Evolutionary conservation across 2,329 filamentous ascomycete genomes (phyloP).

Genomic region (Phoma sp.): DNA sequence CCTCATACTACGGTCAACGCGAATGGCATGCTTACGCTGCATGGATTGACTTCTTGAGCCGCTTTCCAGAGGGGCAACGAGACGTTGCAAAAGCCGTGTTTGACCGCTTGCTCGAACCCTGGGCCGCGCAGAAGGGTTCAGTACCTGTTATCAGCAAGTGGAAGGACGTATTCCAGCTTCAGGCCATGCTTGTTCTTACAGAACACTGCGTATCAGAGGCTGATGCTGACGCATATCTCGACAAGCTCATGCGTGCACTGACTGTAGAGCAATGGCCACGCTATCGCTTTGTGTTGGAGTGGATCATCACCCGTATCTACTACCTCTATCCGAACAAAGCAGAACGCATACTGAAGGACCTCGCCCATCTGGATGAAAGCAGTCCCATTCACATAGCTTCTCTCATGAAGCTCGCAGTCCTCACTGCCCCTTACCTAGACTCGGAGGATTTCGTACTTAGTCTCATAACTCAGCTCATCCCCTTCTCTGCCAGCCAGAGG

Average conservation of each 20-base stretch:
- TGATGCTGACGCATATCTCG: conserved; percentile 44
- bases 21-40: conserved; percentile 54
- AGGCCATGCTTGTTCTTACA: conserved; percentile 53
- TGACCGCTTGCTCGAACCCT: conserved; percentile 49
- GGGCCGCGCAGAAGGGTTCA: conserved; percentile 52
- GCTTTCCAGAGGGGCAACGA: conserved; percentile 41
- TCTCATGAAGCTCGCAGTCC: conserved; percentile 55
- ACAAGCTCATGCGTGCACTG: conserved; percentile 50
- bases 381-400: conserved; percentile 57
- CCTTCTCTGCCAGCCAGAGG: conserved; percentile 56
- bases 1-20: conserved; percentile 53
- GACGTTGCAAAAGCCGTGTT: conserved; percentile 39
- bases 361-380: conserved; percentile 51
- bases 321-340: conserved; percentile 42
- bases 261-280: conserved; percentile 56
- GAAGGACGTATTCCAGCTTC: conserved; percentile 58
- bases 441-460: conserved; percentile 48
- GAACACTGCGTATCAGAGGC: conserved; percentile 44
- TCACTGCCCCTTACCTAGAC: conserved; percentile 48
- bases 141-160: conserved; percentile 54
- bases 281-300: conserved; percentile 56
- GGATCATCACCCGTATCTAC: conserved; percentile 55
- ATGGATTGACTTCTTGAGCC: conserved; percentile 53
- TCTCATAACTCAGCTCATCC: conserved; percentile 52
- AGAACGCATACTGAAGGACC: conserved; percentile 43